Base-by-base conservation (phyloP, 345 rosid genomes). In the Boechera stricta region DNA sequence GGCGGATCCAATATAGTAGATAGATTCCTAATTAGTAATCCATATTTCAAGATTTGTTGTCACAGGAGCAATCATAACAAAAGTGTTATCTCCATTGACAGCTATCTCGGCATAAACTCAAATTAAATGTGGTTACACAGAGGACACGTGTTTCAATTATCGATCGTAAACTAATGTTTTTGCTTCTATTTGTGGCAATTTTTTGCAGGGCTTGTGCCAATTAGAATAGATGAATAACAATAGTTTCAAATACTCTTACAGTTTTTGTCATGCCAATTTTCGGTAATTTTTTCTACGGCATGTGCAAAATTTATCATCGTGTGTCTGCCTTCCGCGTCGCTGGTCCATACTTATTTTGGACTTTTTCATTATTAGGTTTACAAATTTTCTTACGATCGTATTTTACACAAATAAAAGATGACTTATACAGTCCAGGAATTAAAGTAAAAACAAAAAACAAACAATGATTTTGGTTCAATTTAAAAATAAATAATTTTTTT, bases 341-440 rank as follows among this genome's bases (percentile, higher is more conserved):
- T 61, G 75, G 75, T 59, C 75, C 67, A 73, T 39, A 7, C 53
- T 31, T 72, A 62, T 51, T 51, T 35, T 49, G 38, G 12, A 60
- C 29, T 3, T 15, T 72, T 48, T 26, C 31, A 0, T 45, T 58
- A 21, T 47, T 31, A 7, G 4, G 24, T 26, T 53, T 38, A 32
- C 35, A 53, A 2, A 41, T 36, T 36, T 53, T 4, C 51, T 0
- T 53, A 28, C 32, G 5, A 2, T 63, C 15, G 2, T 6, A 53
- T 24, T 38, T 24, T 6, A 45, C 39, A 56, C 38, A 55, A 1
- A 31, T 13, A 55, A 28, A 54, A 28, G 28, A 54, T 45, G 16
- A 54, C 16, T 28, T 5, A 5, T 11, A 55, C 1, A 28, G 36
- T 12, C 28, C 29, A 55, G 60, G 60, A 53, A 53, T 24, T 24